Conservation (phyloP, 768 basidiomycete genomes). For the Xanthoconium purpureum region DNA sequence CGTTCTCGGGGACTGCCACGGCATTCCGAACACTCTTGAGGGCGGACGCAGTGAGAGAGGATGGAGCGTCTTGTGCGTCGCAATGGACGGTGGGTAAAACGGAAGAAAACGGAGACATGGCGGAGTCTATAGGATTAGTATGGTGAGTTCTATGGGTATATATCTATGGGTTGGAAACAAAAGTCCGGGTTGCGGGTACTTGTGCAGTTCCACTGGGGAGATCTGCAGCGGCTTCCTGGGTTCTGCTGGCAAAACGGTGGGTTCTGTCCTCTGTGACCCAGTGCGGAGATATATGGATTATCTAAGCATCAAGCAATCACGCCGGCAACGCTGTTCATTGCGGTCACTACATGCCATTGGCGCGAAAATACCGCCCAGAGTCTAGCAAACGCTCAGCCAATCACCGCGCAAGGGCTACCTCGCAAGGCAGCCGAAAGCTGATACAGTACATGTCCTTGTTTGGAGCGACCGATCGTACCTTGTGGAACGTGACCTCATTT, state of each 20-base stretch:
- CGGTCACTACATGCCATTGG: not conserved
- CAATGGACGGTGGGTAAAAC: conserved; percentile 52
- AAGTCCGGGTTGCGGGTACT: conserved; percentile 15
- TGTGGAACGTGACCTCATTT: conserved; percentile 54
- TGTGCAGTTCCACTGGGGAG: conserved; percentile 15
- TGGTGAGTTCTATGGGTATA: conserved; percentile 32
- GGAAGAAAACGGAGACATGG: conserved; percentile 40
- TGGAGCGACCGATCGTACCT: conserved; percentile 91
- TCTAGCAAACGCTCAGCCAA: not conserved
- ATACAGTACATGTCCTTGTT: conserved; percentile 98
- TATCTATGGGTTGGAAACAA: conserved; percentile 25
- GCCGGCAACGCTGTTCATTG: conserved; percentile 20
- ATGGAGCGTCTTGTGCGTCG: conserved; percentile 42
- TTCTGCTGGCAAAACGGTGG: conserved; percentile 4
- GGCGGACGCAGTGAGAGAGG: conserved; percentile 50
- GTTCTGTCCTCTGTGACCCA: conserved; percentile 1
- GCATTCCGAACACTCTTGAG: conserved; percentile 65
- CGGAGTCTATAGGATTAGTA: conserved; percentile 30
- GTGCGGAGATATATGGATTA: conserved; percentile 35
- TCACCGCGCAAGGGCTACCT: conserved; percentile 35
- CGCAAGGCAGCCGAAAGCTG: conserved; percentile 69
- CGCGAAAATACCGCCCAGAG: not conserved
- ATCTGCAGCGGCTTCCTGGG: conserved; percentile 2
- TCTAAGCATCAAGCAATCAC: conserved; percentile 26
- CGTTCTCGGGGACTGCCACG: conserved; percentile 71